Evolutionary conservation across 2,329 filamentous ascomycete species (phyloP).

Genomic region (Raffaelea arxii): DNA sequence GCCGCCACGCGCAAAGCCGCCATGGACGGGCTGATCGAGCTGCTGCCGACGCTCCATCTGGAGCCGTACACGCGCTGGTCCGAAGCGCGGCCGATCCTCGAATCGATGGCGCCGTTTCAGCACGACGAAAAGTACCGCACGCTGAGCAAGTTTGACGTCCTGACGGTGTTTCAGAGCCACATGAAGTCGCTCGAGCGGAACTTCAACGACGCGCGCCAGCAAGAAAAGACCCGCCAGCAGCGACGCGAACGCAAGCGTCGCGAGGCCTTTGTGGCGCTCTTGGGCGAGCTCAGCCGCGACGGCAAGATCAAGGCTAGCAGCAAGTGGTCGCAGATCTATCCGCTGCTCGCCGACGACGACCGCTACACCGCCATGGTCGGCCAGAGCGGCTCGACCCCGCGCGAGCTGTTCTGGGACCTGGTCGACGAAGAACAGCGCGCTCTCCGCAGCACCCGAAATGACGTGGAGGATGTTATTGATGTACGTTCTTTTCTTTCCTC

Average conservation of each 20-base stretch:
- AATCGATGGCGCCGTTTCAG: conserved; percentile 67
- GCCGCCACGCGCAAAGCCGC: conserved; percentile 64
- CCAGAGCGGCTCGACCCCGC: conserved; percentile 71
- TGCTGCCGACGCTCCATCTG: conserved; percentile 71
- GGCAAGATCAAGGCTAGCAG: conserved; percentile 82
- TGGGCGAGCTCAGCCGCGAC: conserved; percentile 62
- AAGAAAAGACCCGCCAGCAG: conserved; percentile 71
- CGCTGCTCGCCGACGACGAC: conserved; percentile 66
- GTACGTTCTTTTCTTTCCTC: conserved; percentile 37
- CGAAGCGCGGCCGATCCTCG: conserved; percentile 75
- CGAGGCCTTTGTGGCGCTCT: conserved; percentile 66
- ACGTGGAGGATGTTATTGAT: conserved; percentile 80
- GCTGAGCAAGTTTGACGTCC: conserved; percentile 79
- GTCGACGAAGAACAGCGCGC: conserved; percentile 88
- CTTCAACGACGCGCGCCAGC: conserved; percentile 85
- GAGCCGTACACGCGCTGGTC: conserved; percentile 94
- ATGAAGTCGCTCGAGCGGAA: conserved; percentile 85
- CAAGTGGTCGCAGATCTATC: conserved; percentile 79
- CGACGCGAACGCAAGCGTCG: conserved; percentile 79
- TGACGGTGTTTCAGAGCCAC: conserved; percentile 89
- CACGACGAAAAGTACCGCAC: conserved; percentile 41
- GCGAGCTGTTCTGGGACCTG: conserved; percentile 93
- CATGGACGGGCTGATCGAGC: conserved; percentile 69
- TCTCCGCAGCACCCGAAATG: conserved; percentile 70
- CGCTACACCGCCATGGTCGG: conserved; percentile 79